A percentile compares a stretch with the other conserved stretches of the same genome.
Conservation (phyloP, 2,329 filamentous ascomycete genomes). For the Microdochium paspali region DNA sequence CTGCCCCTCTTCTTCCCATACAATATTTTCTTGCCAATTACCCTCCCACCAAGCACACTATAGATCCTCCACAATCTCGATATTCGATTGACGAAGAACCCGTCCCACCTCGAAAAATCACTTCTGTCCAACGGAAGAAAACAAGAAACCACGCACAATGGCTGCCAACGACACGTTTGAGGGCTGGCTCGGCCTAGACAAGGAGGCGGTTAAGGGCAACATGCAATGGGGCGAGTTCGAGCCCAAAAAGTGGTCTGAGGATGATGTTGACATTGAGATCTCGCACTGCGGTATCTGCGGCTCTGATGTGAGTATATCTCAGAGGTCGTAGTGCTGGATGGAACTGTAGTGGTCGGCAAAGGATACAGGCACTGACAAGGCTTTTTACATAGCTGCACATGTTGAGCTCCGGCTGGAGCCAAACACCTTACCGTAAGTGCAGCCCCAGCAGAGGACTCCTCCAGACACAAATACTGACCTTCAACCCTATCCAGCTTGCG, state of each 20-base stretch:
- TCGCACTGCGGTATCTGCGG: constrained; percentile 60
- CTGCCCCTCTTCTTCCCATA: no score
- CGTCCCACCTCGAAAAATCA: no score
- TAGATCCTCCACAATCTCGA: no score
- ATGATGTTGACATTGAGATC: constrained; percentile 55
- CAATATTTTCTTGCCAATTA: no score
- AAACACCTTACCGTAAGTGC: constrained; percentile 27
- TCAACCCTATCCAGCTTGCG: constrained; percentile 3
- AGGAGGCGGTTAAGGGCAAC: constrained; percentile 34
- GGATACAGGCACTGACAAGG: not conserved
- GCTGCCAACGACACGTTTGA: constrained; percentile 30
- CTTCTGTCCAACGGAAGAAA: no score
- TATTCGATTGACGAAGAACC: no score
- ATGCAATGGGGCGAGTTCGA: constrained; percentile 47
- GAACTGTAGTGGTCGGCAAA: not conserved
- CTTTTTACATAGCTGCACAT: constrained; percentile 33
- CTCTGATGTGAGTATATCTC: constrained; percentile 29
- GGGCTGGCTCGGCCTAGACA: constrained; percentile 37
- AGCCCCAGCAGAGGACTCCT: not conserved
- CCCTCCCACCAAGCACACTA: no score
- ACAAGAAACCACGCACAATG: not conserved
- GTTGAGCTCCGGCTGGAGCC: constrained; percentile 43
- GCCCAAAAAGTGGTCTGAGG: constrained; percentile 58
- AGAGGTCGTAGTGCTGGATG: not conserved
- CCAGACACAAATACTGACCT: not conserved